Evolutionary conservation across 345 rosid genomes (phyloP), one percentile per base, ranked within the genome.

Genomic region (Ceriops tagal): DNA sequence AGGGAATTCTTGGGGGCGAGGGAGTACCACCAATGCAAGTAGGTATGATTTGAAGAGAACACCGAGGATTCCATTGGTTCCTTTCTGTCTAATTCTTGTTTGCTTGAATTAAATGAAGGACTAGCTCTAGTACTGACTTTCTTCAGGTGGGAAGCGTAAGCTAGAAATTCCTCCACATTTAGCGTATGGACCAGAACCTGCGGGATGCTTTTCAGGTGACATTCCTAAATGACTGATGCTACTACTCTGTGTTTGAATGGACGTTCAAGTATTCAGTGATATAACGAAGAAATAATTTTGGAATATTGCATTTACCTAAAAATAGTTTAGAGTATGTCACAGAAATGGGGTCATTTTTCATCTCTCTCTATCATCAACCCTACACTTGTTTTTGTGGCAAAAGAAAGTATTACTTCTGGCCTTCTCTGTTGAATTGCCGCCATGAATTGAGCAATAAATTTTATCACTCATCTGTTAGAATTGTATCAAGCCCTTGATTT

Each of bases 101-200:
- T 65, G 19, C 63, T 37, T 47, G 16, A 43, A 61, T 10, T 22
- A 13, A 43, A 43, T 43, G 49, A 2, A 13, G 57, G 24, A 30
- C 26, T 58, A 55, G 30, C 64, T 20, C 61, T 51, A 11, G 8
- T 63, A 53, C 39, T 34, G 18, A 47, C 27, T 61, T 77, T 52
- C 20, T 9, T 20, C 73, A 89, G 99, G 96, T 16, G 96, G 99
- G 27, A 89, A 83, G 68, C 96, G 93, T 56, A 88, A 82, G 78
- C 99, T 92, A 78, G 81, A 75, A 77, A 89, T 95, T 81, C 99
- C 99, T 65, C 96, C 99, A 47, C 56, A 72, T 64, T 78, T 89
- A 79, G 99, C 97, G 43, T 92, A 90, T 61, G 99, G 99, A 58
- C 97, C 99, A 22, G 96, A 95, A 78, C 93, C 97, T 53, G 99